Percentiles rank a stretch among this genome's conserved stretches.
These are phyloP conservation scores for Saxispiralis lemnorum DNA, from an alignment of 495 filamentous ascomycete species.

Conservation along the genomic window DNA sequence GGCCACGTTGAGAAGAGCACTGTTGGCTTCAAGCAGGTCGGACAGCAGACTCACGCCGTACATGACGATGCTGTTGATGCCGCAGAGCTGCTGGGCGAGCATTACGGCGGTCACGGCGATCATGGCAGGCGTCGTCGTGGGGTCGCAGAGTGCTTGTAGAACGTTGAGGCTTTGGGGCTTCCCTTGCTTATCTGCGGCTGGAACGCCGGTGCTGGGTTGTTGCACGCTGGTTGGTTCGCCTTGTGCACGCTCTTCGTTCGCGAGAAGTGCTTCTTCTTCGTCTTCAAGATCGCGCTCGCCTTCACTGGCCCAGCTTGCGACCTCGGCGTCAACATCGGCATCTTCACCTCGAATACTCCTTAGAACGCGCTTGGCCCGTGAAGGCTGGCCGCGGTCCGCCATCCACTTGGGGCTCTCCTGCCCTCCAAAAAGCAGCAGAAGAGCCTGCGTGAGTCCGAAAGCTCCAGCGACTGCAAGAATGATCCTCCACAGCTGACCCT, in stretches of 20 bases:
- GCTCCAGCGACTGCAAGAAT: slow-evolving; percentile 59
- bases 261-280: slow-evolving; percentile 24
- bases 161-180: slow-evolving; percentile 38
- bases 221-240: not conserved
- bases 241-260: slow-evolving; percentile 13
- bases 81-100: slow-evolving; percentile 68
- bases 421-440: slow-evolving; percentile 46
- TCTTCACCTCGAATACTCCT: slow-evolving; percentile 55
- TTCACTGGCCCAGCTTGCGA: slow-evolving; percentile 33
- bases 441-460: slow-evolving; percentile 45
- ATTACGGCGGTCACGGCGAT: slow-evolving; percentile 78
- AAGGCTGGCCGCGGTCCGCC: slow-evolving; percentile 44
- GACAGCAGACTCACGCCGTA: slow-evolving; percentile 81
- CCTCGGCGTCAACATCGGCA: slow-evolving; percentile 56
- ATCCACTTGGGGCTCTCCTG: slow-evolving; percentile 80
- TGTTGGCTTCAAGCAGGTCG: slow-evolving; percentile 55
- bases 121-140: slow-evolving; percentile 55
- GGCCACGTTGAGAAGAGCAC: slow-evolving; percentile 61
- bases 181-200: not conserved
- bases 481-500: slow-evolving; percentile 59
- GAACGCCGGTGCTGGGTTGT: slow-evolving; percentile 1
- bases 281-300: slow-evolving; percentile 14
- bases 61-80: slow-evolving; percentile 93
- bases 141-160: slow-evolving; percentile 42
- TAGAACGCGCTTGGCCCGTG: slow-evolving; percentile 45